These are phyloP conservation scores for Colletotrichum eremochloae DNA, from an alignment of 2,329 filamentous ascomycete species.

Conservation along the genomic window DNA sequence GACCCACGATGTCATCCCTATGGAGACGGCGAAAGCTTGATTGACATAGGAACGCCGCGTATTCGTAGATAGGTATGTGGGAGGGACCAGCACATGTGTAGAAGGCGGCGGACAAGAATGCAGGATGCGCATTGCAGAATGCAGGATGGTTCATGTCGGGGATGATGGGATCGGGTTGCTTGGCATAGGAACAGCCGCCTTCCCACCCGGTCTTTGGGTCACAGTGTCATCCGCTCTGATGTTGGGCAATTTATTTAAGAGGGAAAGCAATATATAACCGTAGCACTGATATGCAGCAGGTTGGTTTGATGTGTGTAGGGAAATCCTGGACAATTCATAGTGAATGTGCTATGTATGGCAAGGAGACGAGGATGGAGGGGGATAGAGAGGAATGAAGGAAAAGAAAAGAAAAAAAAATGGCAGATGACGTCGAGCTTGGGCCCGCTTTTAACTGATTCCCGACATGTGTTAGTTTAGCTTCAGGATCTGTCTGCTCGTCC, in stretches of 20 bases:
- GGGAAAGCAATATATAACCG: too few relatives aligned
- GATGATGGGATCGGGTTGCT: not conserved
- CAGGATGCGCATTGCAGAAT: too few relatives aligned
- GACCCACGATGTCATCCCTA: conserved; percentile 33
- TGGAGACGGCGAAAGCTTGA: conserved; percentile 37
- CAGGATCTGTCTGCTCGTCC: conserved; percentile 15
- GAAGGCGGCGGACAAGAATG: not conserved
- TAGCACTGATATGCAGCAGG: too few relatives aligned
- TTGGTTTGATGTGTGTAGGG: not conserved
- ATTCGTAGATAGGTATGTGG: not conserved
- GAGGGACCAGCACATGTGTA: not conserved
- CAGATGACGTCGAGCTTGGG: conserved; percentile 32
- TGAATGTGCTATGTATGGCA: too few relatives aligned
- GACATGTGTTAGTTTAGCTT: not conserved
- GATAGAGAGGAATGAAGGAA: not conserved
- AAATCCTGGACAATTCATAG: too few relatives aligned
- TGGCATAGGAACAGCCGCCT: not conserved
- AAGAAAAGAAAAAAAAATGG: conserved; percentile 8
- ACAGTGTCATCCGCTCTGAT: not conserved
- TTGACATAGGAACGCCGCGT: not conserved
- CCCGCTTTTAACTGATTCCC: conserved; percentile 8
- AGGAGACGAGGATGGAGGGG: too few relatives aligned
- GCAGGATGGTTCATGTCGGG: not conserved
- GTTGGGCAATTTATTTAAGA: not conserved
- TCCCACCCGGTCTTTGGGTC: not conserved